A percentile compares a stretch with the other conserved stretches of the same genome.
phyloP scores from a whole-genome alignment of 805 yeast species.

The Wickerhamomyces mucosus region DNA sequence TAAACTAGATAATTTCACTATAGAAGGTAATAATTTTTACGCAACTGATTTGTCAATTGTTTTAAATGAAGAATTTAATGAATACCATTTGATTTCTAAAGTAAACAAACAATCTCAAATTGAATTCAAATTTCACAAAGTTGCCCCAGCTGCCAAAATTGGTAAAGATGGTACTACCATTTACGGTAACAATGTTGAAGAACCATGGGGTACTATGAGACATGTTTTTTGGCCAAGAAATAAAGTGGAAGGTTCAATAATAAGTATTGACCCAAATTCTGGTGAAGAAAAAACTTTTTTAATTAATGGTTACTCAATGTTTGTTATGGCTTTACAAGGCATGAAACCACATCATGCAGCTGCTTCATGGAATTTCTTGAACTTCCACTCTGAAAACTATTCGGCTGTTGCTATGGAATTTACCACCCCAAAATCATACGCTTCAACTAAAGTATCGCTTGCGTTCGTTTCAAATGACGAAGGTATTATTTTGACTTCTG shows the following conservation, averaged over 20 bases:
- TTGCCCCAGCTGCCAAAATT: constrained; percentile 77
- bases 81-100: constrained; percentile 47
- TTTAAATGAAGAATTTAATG: constrained; percentile 41
- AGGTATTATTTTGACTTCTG: constrained; percentile 55
- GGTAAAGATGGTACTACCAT: constrained; percentile 81
- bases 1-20: constrained; percentile 66
- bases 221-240: constrained; percentile 96
- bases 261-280: constrained; percentile 24
- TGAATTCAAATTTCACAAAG: constrained; percentile 51
- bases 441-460: constrained; percentile 65
- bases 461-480: constrained; percentile 65
- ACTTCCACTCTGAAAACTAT: constrained; percentile 69
- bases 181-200: constrained; percentile 73
- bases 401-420: constrained; percentile 90
- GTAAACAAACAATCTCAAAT: constrained; percentile 65
- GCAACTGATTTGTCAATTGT: constrained; percentile 67
- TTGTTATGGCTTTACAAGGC: constrained; percentile 94
- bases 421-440: constrained; percentile 88
- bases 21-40: constrained; percentile 66
- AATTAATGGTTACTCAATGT: constrained; percentile 48
- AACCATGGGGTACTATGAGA: constrained; percentile 98
- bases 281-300: constrained; percentile 20
- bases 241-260: constrained; percentile 54
- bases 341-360: constrained; percentile 99
- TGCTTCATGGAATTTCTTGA: constrained; percentile 88